Evolutionary conservation across 345 rosid species (phyloP).

Genomic region (Toxicodendron radicans): DNA sequence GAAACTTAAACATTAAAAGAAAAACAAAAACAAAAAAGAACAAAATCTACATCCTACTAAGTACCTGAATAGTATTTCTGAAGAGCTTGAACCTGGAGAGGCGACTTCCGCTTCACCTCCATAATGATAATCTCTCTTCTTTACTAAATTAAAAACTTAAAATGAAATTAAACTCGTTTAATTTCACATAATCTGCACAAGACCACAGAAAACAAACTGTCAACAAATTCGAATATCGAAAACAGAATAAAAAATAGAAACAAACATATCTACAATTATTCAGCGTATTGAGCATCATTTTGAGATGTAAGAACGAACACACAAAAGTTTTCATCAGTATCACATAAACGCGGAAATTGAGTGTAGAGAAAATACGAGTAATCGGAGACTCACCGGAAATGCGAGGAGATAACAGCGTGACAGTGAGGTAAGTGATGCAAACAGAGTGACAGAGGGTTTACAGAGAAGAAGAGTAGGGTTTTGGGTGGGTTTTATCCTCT

Average conservation of each 20-base stretch:
- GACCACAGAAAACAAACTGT: neutral
- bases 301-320: too few relatives aligned
- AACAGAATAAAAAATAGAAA: neutral
- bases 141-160: neutral
- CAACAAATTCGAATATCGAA: neutral
- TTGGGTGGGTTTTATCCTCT: slow-evolving; percentile 72
- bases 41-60: neutral
- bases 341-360: neutral
- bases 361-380: neutral
- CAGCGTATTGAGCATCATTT: slow-evolving; percentile 5
- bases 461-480: slow-evolving; percentile 36
- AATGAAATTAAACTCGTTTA: slow-evolving; percentile 5
- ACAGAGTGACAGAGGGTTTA: slow-evolving; percentile 19
- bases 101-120: slow-evolving; percentile 72
- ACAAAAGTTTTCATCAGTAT: neutral
- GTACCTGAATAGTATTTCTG: slow-evolving; percentile 64
- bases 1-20: neutral
- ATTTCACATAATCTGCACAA: slow-evolving; percentile 15
- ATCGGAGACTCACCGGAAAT: slow-evolving; percentile 20
- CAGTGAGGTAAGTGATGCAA: neutral
- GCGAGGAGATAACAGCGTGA: neutral
- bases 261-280: neutral
- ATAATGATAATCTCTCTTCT: neutral
- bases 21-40: neutral
- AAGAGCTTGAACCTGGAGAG: slow-evolving; percentile 68